These are phyloP conservation scores for Psidium friedrichsthalianum DNA, from an alignment of 345 rosid species.

Conservation along the genomic window DNA sequence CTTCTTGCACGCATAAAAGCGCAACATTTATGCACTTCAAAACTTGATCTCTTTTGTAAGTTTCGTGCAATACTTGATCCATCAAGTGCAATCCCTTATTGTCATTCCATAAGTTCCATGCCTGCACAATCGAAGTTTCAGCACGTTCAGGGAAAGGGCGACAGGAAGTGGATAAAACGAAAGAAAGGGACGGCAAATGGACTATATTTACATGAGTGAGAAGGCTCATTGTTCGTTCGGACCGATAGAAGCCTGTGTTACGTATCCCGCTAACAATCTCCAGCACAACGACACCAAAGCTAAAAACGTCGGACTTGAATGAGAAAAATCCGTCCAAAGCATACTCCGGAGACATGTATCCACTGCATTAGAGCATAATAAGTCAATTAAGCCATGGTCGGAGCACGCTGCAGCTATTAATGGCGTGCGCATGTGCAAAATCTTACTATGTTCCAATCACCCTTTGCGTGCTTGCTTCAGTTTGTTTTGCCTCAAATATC, in stretches of 20 bases:
- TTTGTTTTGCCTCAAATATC: slow-evolving; percentile 45
- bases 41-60: slow-evolving; percentile 6
- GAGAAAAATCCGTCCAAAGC: slow-evolving; percentile 56
- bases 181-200: background rate
- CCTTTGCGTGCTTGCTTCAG: slow-evolving; percentile 35
- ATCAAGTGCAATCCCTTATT: slow-evolving; percentile 22
- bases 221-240: slow-evolving; percentile 23
- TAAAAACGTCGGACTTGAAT: slow-evolving; percentile 47
- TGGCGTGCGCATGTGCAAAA: background rate
- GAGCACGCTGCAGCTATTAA: background rate
- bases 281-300: slow-evolving; percentile 49
- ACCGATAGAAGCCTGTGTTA: slow-evolving; percentile 18
- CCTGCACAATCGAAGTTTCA: slow-evolving; percentile 7
- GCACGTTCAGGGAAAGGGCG: background rate
- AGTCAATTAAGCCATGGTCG: background rate
- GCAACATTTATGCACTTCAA: slow-evolving; percentile 39
- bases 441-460: slow-evolving; percentile 72
- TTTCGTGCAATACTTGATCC: slow-evolving; percentile 18
- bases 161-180: background rate
- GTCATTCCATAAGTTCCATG: slow-evolving; percentile 40
- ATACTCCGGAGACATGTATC: slow-evolving; percentile 66
- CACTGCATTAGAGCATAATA: slow-evolving; percentile 14
- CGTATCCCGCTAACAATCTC: slow-evolving; percentile 43
- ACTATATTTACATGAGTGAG: slow-evolving; percentile 33
- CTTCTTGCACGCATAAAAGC: slow-evolving; percentile 48